phyloP scores from a whole-genome alignment of 306 rosid genomes.

The Abrus precatorius region DNA sequence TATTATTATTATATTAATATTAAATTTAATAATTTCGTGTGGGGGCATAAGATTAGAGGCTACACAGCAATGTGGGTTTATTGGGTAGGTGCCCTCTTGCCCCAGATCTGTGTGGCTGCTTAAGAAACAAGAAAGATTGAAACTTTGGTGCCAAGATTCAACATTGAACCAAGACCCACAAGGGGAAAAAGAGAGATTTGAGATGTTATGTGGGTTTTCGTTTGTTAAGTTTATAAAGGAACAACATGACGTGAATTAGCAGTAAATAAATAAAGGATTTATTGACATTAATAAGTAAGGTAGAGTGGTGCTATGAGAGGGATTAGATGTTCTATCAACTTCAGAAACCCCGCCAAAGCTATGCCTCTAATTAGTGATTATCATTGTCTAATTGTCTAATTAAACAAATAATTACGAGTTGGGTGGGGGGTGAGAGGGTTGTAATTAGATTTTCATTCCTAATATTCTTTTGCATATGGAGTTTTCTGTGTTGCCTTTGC shows the following conservation, averaged over 20 bases:
- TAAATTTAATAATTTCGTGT: constrained; percentile 19
- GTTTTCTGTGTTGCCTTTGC: constrained; percentile 1
- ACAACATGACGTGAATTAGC: constrained; percentile 50
- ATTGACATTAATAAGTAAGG: constrained; percentile 51
- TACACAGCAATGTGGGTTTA: constrained; percentile 16
- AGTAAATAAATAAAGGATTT: constrained; percentile 41
- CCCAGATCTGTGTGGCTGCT: constrained; percentile 53
- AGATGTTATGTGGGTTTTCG: constrained; percentile 28
- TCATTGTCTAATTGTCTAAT: constrained; percentile 37
- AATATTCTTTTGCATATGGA: constrained; percentile 15
- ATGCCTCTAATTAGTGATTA: constrained; percentile 9
- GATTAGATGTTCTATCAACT: constrained; percentile 57
- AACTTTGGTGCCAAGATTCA: constrained; percentile 55
- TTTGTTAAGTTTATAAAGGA: constrained; percentile 32
- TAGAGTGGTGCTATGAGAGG: constrained; percentile 46
- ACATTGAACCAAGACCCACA: constrained; percentile 50
- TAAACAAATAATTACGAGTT: neutral
- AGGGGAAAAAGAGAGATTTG: constrained; percentile 20
- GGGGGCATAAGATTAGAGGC: constrained; percentile 27
- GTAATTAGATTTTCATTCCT: neutral
- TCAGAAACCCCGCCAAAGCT: constrained; percentile 35
- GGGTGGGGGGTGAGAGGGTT: neutral
- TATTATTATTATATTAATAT: neutral
- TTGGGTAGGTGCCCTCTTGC: constrained; percentile 37
- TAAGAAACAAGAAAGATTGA: constrained; percentile 56